Percentiles rank a stretch among this genome's conserved stretches.
phyloP scores from a whole-genome alignment of 169 alveolate genomes.

The Plasmodium knowlesi region DNA sequence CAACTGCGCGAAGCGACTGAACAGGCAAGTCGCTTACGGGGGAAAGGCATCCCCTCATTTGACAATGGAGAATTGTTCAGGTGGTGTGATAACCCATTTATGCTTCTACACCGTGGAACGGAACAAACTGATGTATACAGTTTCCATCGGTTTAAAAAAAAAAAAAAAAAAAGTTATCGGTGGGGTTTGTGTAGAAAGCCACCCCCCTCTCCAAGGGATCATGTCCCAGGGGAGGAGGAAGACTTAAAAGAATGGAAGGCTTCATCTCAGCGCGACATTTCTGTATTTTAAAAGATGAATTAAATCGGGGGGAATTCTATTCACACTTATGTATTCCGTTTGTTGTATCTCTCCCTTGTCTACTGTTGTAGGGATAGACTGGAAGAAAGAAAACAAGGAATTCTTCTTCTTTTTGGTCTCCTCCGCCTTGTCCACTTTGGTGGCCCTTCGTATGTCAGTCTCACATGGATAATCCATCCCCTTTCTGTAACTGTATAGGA shows the following conservation, averaged over 20 bases:
- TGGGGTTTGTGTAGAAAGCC: background rate
- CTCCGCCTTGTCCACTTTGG: background rate
- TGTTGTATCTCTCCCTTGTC: background rate
- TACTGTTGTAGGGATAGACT: background rate
- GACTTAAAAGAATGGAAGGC: background rate
- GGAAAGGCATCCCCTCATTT: background rate
- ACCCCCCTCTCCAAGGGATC: too few relatives aligned
- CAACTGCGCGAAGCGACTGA: background rate
- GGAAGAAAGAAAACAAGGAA: background rate
- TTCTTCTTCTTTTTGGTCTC: background rate
- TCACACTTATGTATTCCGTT: background rate
- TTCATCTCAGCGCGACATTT: conserved; percentile 9
- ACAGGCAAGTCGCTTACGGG: background rate
- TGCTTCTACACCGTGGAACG: background rate
- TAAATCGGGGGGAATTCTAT: conserved; percentile 50
- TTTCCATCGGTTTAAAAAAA: background rate
- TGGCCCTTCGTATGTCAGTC: conserved; percentile 17
- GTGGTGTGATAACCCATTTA: background rate
- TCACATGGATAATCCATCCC: background rate
- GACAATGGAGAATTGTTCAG: background rate
- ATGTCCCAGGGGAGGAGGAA: background rate
- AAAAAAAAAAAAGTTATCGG: background rate
- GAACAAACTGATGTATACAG: background rate
- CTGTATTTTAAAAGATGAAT: conserved; percentile 35
- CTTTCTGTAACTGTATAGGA: background rate